Base-by-base conservation (phyloP, 441 rosid genomes). In the Cnidoscolus chayamansa region DNA sequence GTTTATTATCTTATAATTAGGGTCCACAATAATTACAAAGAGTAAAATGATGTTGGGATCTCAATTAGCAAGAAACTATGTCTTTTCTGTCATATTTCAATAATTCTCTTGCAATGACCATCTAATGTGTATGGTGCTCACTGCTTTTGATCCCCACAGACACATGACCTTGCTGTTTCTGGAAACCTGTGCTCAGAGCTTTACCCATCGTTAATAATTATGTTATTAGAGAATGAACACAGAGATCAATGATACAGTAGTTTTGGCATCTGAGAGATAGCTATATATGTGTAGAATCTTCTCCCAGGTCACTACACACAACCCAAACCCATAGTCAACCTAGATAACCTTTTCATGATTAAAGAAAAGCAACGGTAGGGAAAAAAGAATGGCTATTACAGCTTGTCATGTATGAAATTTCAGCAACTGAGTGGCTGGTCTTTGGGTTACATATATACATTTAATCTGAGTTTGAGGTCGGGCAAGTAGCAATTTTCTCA, bases 241-340 rank as follows among this genome's bases (percentile, higher is more conserved):
- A 65, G 45, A 43, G 51, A 40, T 74, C 6, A 71, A 75, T 72
- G 70, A 72, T 57, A 35, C 56, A 30, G 63, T 55, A 63, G 63
- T 9, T 68, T 57, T 48, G 37, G 31, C 35, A 54, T 19, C 7
- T 31, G 13, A 25, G 51, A 65, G 51, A 65, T 78, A 50, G 32
- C 65, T 20, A 66, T 65, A 66, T 0, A 50, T 31, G 2, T 60
- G 25, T 53, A 51, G 61, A 64, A 54, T 62, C 56, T 72, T 70
- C 45, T 64, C 25, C 35, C 45, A 68, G 68, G 15, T 72, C 74
- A 58, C 16, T 0, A 8, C 57, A 74, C 79, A 69, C 45, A 25
- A 37, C 11, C 10, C 19, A 58, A 53, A 48, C 78, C 43, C 15
- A 40, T 59, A 37, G 79, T 72, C 82, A 79, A 79, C 68, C 64